These are phyloP conservation scores for Psilocybe cyanescens DNA, from an alignment of 768 basidiomycete species.

Conservation along the genomic window DNA sequence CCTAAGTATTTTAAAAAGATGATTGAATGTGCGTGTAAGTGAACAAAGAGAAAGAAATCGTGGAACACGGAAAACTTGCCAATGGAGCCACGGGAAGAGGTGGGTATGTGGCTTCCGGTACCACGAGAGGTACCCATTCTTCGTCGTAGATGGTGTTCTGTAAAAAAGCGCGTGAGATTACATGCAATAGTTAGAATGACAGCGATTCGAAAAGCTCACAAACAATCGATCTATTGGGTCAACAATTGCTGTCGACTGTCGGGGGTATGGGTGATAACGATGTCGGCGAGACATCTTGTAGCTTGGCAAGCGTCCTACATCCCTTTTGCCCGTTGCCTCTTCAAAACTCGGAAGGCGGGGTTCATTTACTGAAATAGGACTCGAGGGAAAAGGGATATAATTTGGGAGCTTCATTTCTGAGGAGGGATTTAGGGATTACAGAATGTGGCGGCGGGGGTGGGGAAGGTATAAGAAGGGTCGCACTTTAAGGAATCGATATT, in stretches of 20 bases:
- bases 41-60: background rate
- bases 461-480: background rate
- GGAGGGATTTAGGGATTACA: no score
- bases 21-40: background rate
- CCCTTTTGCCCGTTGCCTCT: constrained; percentile 4
- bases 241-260: background rate
- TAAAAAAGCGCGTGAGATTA: background rate
- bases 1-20: background rate
- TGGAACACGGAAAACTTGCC: constrained; percentile 2
- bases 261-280: constrained; percentile 13
- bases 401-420: background rate
- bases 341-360: constrained; percentile 10
- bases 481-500: background rate
- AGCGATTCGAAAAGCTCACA: background rate
- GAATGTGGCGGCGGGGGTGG: background rate
- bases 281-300: constrained; percentile 4
- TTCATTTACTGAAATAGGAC: background rate
- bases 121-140: constrained; percentile 18
- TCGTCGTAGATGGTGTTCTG: constrained; percentile 33
- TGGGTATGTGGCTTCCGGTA: constrained; percentile 14
- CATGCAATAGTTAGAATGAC: background rate
- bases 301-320: constrained; percentile 7
- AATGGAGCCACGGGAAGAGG: constrained; percentile 1
- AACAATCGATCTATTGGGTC: constrained; percentile 5
- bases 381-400: background rate